Base-by-base conservation (phyloP, 805 yeast species). In the Candida maesae region DNA sequence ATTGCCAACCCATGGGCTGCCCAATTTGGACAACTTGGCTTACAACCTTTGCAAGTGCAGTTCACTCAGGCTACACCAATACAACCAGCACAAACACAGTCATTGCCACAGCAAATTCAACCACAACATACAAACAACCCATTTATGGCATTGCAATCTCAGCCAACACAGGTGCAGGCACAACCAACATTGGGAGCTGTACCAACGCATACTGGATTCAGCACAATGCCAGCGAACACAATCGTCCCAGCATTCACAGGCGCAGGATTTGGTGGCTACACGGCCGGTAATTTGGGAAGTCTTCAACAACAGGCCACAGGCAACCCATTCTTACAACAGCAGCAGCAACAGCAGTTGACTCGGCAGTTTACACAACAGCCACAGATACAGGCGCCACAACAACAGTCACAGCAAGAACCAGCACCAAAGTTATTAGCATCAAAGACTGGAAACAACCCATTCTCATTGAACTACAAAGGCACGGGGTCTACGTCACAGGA, bases 191-290 rank as follows among this genome's bases (percentile, higher is more conserved):
- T 41, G n/a, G 30, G 51, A 44, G n/a, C 65, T 56, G 24, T 10
- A 21, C 35, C 40, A 10, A 27, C 23, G 10, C 39, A 35, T 20
- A 42, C 56, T 12, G 58, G 52, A 34, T 52, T 38, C 53, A 52
- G 47, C 46, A 46, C 42, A 5, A 39, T 28, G 33, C 50, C 53
- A 37, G 36, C 40, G 23, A 13, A 43, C 9, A 12, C 39, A 2
- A 31, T 65, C 12, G 58, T 53, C 14, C 60, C 67, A 14, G 52
- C 66, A 4, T 68, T 61, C 46, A 77, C 82, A 6, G 83, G 82
- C 12, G 71, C 71, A 26, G 84, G 84, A 0, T 78, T 78, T 58
- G 83, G 83, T 11, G 79, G 78, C 2, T 73, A 69, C 51, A 48
- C 54, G 4, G 42, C 45, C 10, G 31, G 38, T 16, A 38, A 39